Base-by-base conservation (phyloP, 768 basidiomycete species). In the Rhizopogon salebrosus region DNA sequence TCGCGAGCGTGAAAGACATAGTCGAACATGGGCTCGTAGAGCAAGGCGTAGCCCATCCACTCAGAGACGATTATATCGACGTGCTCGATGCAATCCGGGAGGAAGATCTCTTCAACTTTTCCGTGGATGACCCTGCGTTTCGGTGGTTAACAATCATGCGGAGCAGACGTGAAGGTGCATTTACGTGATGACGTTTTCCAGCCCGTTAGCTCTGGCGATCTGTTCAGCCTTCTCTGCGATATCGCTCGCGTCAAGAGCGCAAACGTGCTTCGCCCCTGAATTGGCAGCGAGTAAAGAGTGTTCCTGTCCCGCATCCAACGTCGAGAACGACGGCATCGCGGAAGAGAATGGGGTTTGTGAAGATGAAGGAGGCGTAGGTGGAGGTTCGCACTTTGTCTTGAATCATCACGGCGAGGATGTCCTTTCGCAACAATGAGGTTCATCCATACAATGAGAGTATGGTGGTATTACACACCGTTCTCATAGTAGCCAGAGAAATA, bases 11-110 rank as follows among this genome's bases (percentile, higher is more conserved):
- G 72, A 18, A 99, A 73, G 16, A n/a, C n/a, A 99, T 93, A 95
- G 68, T 98, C 95, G 31, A 98, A 80, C 95, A 99, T 98, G 39
- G 89, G 91, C 70, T 99, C 95, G n/a, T n/a, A n/a, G n/a, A n/a
- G n/a, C n/a, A n/a, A n/a, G n/a, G n/a, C n/a, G n/a, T n/a, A n/a
- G n/a, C n/a, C n/a, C n/a, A n/a, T n/a, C n/a, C n/a, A n/a, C n/a
- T n/a, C n/a, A n/a, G n/a, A n/a, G n/a, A n/a, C 75, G 67, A 99
- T 94, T 54, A 99, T 81, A 66, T 99, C 95, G 23, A 98, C 95
- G 49, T 90, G 75, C 9, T 79, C 73, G 45, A 87, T 72, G 48
- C 71, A 80, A 48, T 85, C 84, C 2, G 91, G 92, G 1, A 98
- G 74, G 6, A 59, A 67, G 53, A 98, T 86, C 20, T 94, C 84